These are phyloP conservation scores for Tulasnella sp. DNA, from an alignment of 768 basidiomycete genomes.

Conservation along the genomic window DNA sequence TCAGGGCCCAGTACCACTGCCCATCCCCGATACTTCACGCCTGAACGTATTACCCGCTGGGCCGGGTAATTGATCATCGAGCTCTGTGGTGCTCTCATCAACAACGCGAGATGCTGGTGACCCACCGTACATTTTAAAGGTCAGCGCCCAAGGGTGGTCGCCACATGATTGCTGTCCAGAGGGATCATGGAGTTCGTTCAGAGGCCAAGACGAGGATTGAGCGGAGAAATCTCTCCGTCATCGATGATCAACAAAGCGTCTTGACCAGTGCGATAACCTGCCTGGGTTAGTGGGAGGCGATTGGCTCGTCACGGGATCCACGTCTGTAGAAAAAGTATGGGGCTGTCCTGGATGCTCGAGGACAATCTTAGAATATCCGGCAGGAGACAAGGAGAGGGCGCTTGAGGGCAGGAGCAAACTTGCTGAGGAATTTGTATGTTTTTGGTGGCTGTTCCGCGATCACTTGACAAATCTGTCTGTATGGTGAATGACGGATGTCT, in stretches of 20 bases:
- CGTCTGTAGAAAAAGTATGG: constrained; percentile 77
- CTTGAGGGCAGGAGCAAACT: constrained; percentile 81
- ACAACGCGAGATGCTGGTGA: constrained; percentile 5
- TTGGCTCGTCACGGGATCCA: constrained; percentile 70
- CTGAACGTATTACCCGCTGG: neutral
- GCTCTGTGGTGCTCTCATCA: constrained; percentile 21
- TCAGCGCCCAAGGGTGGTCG: constrained; percentile 62
- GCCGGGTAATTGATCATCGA: constrained; percentile 17
- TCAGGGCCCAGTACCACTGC: neutral
- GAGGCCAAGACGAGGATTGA: constrained; percentile 43
- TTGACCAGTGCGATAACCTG: neutral
- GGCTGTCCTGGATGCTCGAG: constrained; percentile 55
- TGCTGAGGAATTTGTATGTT: constrained; percentile 69
- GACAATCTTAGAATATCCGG: constrained; percentile 34
- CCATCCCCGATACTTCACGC: neutral
- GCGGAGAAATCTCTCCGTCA: constrained; percentile 30
- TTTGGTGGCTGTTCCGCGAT: constrained; percentile 53
- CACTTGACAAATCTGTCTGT: constrained; percentile 79
- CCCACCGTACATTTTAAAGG: constrained; percentile 22
- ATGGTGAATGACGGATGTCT: constrained; percentile 76
- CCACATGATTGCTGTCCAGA: constrained; percentile 58
- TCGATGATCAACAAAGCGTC: constrained; percentile 13
- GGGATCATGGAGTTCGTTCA: constrained; percentile 80
- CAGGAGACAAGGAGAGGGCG: constrained; percentile 73
- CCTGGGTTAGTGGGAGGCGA: constrained; percentile 56